Base-by-base conservation (phyloP, 257 asterid genomes). In the Penstemon barbatus region DNA sequence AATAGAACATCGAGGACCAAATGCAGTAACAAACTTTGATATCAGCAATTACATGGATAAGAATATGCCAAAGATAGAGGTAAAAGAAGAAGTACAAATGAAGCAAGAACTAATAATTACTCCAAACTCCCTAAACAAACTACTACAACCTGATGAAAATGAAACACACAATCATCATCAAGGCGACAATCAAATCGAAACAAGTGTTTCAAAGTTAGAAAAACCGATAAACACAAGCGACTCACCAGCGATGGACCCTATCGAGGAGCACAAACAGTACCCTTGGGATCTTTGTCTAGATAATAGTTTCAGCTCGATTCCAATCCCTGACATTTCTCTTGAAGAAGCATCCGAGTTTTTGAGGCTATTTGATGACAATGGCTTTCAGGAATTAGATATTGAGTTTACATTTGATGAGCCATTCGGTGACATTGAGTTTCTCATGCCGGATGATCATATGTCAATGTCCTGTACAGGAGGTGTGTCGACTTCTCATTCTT, bases 1-100 rank as follows among this genome's bases (percentile, higher is more conserved):
- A 13, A 84, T 92, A 61, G 85, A 86, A 56, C 83, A 69, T 74
- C 67, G 96, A 75, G 98, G 98, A 3, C 70, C 92, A 4, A 83
- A 81, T 38, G 98, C 98, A 0, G 90, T 92, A 4, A 92, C 98
- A 18, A 92, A 92, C 74, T 92, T 92, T 6, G 96, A 92, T 80
- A 83, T 89, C 69, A 86, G 90, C 78, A 78, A 64, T 18, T 92
- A 92, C 41, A 71, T 89, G 0, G 82, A 84, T 70, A 77, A 77
- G 61, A 12, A 61, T 56, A 11, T n/a, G 12, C 61, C 78, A 0
- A 80, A 62, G 40, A 43, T 15, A 5, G 73, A 73, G 64, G 66
- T 61, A n/a, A 42, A 54, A 8, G 70, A 67, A 25, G 84, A 75
- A 39, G 33, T 25, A 53, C 61, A 52, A 6, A 51, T 46, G 44